A percentile compares a stretch with the other conserved stretches of the same genome.
Conservation (phyloP, 1,284 basidiomycete genomes). For the Apiotrichum sp. region DNA sequence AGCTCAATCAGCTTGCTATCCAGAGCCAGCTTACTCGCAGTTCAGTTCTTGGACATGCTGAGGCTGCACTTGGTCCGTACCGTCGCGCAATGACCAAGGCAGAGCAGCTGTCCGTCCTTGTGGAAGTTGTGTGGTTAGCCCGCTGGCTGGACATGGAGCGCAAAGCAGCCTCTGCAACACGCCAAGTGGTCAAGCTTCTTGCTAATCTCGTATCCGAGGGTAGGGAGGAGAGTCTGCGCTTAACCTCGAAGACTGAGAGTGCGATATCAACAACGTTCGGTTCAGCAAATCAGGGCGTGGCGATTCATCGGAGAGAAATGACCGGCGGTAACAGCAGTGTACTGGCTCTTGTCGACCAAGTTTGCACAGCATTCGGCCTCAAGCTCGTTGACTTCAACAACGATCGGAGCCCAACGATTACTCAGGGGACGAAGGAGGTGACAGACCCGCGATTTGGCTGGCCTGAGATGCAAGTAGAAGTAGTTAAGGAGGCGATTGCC, state of each 20-base stretch:
- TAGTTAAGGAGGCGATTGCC: slow-evolving; percentile 81
- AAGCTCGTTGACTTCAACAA: slow-evolving; percentile 3
- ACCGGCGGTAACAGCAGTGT: slow-evolving; percentile 72
- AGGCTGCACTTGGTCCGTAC: slow-evolving; percentile 75
- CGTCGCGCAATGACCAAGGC: slow-evolving; percentile 68
- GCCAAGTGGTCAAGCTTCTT: slow-evolving; percentile 72
- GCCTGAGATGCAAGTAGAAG: slow-evolving; percentile 85
- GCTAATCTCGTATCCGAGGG: slow-evolving; percentile 64
- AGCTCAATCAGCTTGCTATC: slow-evolving; percentile 55
- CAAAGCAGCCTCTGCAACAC: slow-evolving; percentile 77
- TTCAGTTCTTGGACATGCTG: slow-evolving; percentile 58
- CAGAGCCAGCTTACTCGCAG: slow-evolving; percentile 64
- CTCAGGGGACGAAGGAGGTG: slow-evolving; percentile 19
- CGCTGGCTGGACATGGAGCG: slow-evolving; percentile 69
- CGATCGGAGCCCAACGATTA: slow-evolving; percentile 5
- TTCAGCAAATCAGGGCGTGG: slow-evolving; percentile 43
- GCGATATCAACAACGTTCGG: neutral
- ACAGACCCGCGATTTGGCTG: slow-evolving; percentile 61
- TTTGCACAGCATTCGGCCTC: slow-evolving; percentile 56
- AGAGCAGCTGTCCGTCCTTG: slow-evolving; percentile 65
- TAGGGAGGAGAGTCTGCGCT: slow-evolving; percentile 23
- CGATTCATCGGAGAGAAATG: slow-evolving; percentile 63
- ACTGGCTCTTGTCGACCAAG: slow-evolving; percentile 62
- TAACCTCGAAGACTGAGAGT: slow-evolving; percentile 4
- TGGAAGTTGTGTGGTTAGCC: slow-evolving; percentile 66